phyloP scores from a whole-genome alignment of 2,329 filamentous ascomycete genomes.

The Ascochyta rabiei region DNA sequence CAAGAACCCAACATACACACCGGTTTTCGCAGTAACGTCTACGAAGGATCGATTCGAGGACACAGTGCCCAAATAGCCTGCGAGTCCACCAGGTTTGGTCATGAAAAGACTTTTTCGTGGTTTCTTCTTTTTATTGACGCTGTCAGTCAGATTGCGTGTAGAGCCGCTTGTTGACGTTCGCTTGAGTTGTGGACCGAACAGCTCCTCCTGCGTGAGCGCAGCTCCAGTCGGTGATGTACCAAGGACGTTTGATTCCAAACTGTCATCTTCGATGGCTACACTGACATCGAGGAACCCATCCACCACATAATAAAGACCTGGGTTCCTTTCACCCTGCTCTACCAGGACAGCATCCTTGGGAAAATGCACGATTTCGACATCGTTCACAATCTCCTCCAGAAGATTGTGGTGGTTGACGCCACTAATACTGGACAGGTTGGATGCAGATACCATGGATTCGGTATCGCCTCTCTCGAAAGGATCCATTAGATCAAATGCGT shows the following conservation, averaged over 20 bases:
- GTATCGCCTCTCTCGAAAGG: slow-evolving; percentile 82
- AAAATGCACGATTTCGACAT: slow-evolving; percentile 97
- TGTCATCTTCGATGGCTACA: slow-evolving; percentile 73
- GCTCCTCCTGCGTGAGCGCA: slow-evolving; percentile 45
- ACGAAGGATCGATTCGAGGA: slow-evolving; percentile 96
- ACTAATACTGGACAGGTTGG: slow-evolving; percentile 54
- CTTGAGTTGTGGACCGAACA: slow-evolving; percentile 39
- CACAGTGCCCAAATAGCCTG: slow-evolving; percentile 91
- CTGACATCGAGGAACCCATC: slow-evolving; percentile 96
- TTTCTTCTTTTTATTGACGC: slow-evolving; percentile 53
- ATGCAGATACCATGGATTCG: slow-evolving; percentile 74
- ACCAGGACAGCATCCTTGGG: slow-evolving; percentile 92
- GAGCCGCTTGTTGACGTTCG: slow-evolving; percentile 35
- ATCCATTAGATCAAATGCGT: slow-evolving; percentile 91
- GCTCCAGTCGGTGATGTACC: slow-evolving; percentile 48
- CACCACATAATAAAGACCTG: slow-evolving; percentile 95
- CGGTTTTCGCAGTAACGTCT: slow-evolving; percentile 95
- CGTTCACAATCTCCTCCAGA: slow-evolving; percentile 82
- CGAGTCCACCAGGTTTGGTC: slow-evolving; percentile 92
- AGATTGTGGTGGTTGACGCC: slow-evolving; percentile 68
- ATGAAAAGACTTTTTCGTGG: slow-evolving; percentile 78
- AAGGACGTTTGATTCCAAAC: slow-evolving; percentile 51
- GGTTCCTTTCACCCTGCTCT: slow-evolving; percentile 95
- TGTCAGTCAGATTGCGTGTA: slow-evolving; percentile 36
- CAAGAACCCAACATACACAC: slow-evolving; percentile 96